These are phyloP conservation scores for Entomophthora muscae DNA, from an alignment of 371 early-diverging fungal genomes.

Conservation along the genomic window DNA sequence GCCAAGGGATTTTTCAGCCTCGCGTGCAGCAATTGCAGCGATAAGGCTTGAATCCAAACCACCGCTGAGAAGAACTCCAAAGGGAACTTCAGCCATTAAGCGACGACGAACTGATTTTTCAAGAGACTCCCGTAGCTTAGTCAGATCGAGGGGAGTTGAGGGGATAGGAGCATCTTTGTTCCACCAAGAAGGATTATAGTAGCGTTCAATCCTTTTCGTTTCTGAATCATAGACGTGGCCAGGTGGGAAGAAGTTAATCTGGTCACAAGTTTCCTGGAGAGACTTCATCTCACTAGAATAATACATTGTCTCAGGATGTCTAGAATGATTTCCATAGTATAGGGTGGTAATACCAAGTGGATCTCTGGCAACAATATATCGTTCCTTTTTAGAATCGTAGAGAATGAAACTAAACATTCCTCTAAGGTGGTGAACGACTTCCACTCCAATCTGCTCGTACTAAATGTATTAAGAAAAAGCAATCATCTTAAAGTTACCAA, in stretches of 20 bases:
- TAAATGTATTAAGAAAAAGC: conserved; percentile 15
- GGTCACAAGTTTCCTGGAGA: conserved; percentile 84
- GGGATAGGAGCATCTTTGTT: conserved; percentile 31
- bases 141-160: conserved; percentile 34
- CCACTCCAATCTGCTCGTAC: conserved; percentile 73
- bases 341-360: conserved; percentile 94
- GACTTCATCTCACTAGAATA: conserved; percentile 89
- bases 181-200: conserved; percentile 87
- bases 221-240: conserved; percentile 75
- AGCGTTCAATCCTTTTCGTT: conserved; percentile 54
- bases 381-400: conserved; percentile 62
- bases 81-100: conserved; percentile 92
- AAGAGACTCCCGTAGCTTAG: conserved; percentile 51
- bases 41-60: conserved; percentile 90
- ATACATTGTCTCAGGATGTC: conserved; percentile 71
- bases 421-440: conserved; percentile 63
- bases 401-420: conserved; percentile 93
- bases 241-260: conserved; percentile 88
- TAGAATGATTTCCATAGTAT: conserved; percentile 63
- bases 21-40: conserved; percentile 77
- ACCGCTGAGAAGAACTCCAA: conserved; percentile 86
- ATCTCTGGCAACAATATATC: conserved; percentile 81
- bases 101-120: conserved; percentile 81
- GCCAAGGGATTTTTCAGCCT: conserved; percentile 38
- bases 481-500: conserved; percentile 35